Conservation (phyloP, 345 rosid genomes). For the Durio zibethinus region DNA sequence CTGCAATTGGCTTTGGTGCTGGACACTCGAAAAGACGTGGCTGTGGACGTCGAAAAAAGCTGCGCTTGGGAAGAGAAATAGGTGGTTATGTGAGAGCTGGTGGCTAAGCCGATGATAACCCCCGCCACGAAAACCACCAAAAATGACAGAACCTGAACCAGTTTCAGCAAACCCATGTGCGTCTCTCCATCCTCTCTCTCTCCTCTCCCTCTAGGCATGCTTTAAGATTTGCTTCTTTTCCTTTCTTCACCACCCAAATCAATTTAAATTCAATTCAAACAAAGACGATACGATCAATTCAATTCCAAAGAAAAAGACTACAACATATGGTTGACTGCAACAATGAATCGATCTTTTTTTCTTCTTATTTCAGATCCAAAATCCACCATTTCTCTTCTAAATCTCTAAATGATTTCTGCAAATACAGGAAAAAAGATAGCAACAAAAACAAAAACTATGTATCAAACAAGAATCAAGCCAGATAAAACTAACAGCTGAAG, state of each 20-base stretch:
- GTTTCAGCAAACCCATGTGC: conserved; percentile 56
- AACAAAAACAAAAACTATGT: not conserved
- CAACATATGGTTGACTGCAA: too few relatives aligned
- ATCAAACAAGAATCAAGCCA: not conserved
- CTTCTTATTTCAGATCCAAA: not conserved
- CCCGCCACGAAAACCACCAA: conserved; percentile 78
- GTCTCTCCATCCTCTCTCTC: conserved; percentile 51
- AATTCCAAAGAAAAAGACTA: not conserved
- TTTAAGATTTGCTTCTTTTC: not conserved
- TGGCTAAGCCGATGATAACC: conserved; percentile 63
- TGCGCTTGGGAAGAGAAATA: conserved; percentile 52
- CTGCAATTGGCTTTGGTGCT: conserved; percentile 28
- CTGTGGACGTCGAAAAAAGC: conserved; percentile 35
- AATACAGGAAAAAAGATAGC: not conserved
- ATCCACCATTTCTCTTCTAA: conserved; percentile 4
- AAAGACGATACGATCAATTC: not conserved
- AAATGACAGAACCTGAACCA: conserved; percentile 68
- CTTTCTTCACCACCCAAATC: not conserved
- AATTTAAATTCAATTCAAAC: not conserved
- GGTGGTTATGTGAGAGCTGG: conserved; percentile 62
- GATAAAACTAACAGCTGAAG: not conserved
- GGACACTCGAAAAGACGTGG: conserved; percentile 19
- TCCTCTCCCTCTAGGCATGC: conserved; percentile 32
- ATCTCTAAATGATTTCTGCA: conserved; percentile 13
- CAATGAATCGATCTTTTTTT: not conserved